Percentiles rank a stretch among this genome's conserved stretches.
Conservation (phyloP, 208 protist genomes). For the Leishmania gerbilli region DNA sequence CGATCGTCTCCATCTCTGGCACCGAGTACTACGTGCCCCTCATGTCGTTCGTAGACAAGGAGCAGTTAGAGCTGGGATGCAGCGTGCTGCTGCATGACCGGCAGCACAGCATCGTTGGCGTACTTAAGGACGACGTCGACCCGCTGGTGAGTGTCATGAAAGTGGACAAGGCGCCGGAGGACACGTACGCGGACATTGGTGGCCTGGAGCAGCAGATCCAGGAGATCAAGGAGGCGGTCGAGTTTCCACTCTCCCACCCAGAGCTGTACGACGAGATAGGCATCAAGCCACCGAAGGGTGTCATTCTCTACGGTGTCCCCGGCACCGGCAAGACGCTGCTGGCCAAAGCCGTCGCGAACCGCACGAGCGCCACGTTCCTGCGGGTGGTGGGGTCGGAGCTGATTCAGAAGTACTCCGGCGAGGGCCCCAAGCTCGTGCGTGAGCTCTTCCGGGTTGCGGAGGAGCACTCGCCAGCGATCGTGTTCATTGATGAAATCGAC, state of each 20-base stretch:
- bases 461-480: constrained; percentile 98
- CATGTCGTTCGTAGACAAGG: constrained; percentile 99
- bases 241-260: constrained; percentile 99
- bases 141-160: constrained; percentile 99
- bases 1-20: constrained; percentile 97
- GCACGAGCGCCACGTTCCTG: constrained; percentile 99
- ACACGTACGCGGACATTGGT: constrained; percentile 99
- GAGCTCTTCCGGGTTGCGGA: constrained; percentile 99
- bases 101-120: constrained; percentile 96
- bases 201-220: constrained; percentile 99
- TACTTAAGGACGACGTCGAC: constrained; percentile 98
- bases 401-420: constrained; percentile 99
- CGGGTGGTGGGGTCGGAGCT: constrained; percentile 99
- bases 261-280: constrained; percentile 99
- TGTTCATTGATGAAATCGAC: constrained; percentile 99
- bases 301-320: constrained; percentile 99
- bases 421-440: constrained; percentile 99
- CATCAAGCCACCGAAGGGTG: constrained; percentile 99
- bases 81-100: constrained; percentile 98
- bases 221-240: constrained; percentile 99
- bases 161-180: constrained; percentile 99
- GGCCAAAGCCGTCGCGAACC: constrained; percentile 99
- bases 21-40: constrained; percentile 99
- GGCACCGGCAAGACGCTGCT: constrained; percentile 99
- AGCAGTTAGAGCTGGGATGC: constrained; percentile 97